Evolutionary conservation across 2,329 filamentous ascomycete species (phyloP).

Genomic region (Pochonia chlamydosporia): DNA sequence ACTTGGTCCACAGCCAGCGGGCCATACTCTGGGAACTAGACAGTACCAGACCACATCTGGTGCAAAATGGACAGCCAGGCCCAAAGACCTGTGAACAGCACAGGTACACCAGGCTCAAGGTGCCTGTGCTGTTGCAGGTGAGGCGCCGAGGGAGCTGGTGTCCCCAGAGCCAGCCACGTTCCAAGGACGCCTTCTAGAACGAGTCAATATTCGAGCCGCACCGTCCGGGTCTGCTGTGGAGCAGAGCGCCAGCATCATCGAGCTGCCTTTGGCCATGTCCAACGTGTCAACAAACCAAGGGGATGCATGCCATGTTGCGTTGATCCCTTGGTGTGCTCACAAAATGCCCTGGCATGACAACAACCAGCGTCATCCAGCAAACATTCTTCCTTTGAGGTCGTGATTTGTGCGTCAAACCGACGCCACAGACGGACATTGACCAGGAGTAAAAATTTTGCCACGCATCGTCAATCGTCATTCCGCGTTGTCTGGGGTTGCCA

Average conservation of each 20-base stretch:
- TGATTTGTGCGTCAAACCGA: background rate
- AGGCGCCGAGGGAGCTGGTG: background rate
- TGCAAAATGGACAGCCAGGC: no score
- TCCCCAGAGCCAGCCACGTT: background rate
- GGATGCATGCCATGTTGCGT: no score
- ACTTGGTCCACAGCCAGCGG: no score
- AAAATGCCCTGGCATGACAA: background rate
- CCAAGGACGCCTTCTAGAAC: background rate
- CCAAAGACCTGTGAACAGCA: no score
- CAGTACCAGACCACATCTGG: no score
- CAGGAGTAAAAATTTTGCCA: background rate
- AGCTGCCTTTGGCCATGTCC: no score
- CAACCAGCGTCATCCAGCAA: background rate
- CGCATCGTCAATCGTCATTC: conserved; percentile 13
- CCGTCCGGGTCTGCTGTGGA: background rate
- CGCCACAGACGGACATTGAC: background rate
- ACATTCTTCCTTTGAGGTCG: background rate
- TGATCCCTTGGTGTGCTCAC: background rate
- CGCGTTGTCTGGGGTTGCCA: conserved; percentile 7
- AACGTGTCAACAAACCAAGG: no score
- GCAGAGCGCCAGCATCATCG: no score
- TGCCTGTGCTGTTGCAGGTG: background rate
- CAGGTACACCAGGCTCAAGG: no score
- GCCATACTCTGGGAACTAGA: no score
- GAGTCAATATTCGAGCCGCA: background rate